Conservation (phyloP, 306 rosid species). For the Erythrophleum fordii region DNA sequence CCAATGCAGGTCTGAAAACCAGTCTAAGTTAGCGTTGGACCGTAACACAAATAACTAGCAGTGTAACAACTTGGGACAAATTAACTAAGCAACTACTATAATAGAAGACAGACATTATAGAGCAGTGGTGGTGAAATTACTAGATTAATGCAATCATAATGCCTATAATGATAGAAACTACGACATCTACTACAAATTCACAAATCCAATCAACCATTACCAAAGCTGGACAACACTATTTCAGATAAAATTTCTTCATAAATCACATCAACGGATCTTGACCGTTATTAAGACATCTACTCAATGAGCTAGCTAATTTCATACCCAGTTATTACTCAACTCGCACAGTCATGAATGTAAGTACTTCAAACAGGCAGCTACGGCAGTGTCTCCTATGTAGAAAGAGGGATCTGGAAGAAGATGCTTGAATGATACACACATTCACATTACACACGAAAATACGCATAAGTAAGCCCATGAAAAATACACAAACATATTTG, state of each 20-base stretch:
- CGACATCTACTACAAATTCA: slow-evolving; percentile 1
- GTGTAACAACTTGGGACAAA: slow-evolving; percentile 14
- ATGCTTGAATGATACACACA: slow-evolving; percentile 13
- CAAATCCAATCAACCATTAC: background rate
- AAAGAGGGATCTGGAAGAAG: slow-evolving; percentile 43
- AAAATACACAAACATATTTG: background rate
- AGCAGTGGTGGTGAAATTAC: slow-evolving; percentile 8
- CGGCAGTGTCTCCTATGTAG: background rate
- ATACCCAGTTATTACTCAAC: slow-evolving; percentile 1
- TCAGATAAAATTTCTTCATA: background rate
- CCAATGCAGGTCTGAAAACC: slow-evolving; percentile 32
- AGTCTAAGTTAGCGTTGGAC: background rate
- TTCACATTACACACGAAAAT: background rate
- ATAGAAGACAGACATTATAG: background rate
- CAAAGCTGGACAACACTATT: background rate
- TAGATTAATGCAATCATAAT: background rate
- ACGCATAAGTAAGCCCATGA: no score
- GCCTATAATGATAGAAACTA: background rate
- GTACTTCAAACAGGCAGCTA: background rate
- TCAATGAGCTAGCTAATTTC: background rate
- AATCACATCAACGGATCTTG: background rate
- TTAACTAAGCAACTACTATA: background rate
- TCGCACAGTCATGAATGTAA: slow-evolving; percentile 24
- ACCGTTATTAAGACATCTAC: background rate
- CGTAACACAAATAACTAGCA: background rate